These are phyloP conservation scores for Phlyctochytrium arcticum DNA, from an alignment of 192 early-diverging fungal genomes.

Conservation along the genomic window DNA sequence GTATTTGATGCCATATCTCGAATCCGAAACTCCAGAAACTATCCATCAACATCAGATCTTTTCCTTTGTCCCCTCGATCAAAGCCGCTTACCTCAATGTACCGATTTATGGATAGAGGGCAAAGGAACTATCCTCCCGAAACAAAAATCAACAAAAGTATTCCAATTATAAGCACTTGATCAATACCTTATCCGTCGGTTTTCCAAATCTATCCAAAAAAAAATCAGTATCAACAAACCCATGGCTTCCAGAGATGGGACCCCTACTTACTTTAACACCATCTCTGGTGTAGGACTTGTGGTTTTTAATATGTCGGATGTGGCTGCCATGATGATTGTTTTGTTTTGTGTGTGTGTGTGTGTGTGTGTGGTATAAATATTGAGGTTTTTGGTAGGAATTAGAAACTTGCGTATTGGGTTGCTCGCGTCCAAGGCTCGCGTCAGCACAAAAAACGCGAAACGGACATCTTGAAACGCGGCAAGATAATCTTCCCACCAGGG, in stretches of 20 bases:
- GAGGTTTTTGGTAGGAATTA: too few relatives aligned
- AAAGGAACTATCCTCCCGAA: slow-evolving; percentile 19
- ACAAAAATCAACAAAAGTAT: background rate
- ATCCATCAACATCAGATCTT: background rate
- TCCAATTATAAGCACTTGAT: background rate
- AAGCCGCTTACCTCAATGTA: slow-evolving; percentile 23
- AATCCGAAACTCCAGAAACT: slow-evolving; percentile 53
- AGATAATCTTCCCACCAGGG: too few relatives aligned
- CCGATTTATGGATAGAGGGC: slow-evolving; percentile 11
- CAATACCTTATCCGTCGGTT: slow-evolving; percentile 29
- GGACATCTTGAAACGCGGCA: too few relatives aligned
- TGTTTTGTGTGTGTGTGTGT: too few relatives aligned
- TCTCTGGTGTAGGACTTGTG: slow-evolving; percentile 2
- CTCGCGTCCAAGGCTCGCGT: too few relatives aligned
- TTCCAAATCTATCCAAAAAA: slow-evolving; percentile 7
- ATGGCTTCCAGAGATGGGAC: too few relatives aligned
- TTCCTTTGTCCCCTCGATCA: slow-evolving; percentile 1
- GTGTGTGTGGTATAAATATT: too few relatives aligned
- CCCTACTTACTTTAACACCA: slow-evolving; percentile 4
- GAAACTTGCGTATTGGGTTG: too few relatives aligned
- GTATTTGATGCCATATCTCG: slow-evolving; percentile 29
- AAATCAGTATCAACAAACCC: background rate
- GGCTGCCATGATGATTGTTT: too few relatives aligned
- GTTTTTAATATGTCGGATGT: too few relatives aligned
- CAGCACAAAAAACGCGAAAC: too few relatives aligned